These are phyloP conservation scores for Domatiomyces catenatus DNA, from an alignment of 2,329 filamentous ascomycete genomes.

Conservation along the genomic window DNA sequence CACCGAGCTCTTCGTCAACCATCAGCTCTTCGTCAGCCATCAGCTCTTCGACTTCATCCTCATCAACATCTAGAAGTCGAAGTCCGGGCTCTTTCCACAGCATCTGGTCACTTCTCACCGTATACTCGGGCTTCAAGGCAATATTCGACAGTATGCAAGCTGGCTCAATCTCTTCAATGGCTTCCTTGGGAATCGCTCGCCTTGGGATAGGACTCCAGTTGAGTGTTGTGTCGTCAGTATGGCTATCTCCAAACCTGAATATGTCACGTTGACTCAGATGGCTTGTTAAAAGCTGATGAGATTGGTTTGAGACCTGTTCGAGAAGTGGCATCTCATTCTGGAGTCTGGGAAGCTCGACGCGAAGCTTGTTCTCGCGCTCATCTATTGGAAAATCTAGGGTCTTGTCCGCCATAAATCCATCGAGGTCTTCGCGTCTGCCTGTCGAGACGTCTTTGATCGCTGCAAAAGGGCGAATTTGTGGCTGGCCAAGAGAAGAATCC, in stretches of 20 bases:
- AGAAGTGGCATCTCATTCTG: neutral
- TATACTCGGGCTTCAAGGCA: neutral
- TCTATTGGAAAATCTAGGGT: neutral
- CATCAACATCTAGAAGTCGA: conserved; percentile 7
- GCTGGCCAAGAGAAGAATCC: neutral
- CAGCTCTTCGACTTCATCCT: conserved; percentile 7
- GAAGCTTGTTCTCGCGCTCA: neutral
- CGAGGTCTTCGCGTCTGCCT: neutral
- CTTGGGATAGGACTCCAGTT: conserved; percentile 4
- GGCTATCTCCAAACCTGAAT: neutral
- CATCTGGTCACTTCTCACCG: conserved; percentile 12
- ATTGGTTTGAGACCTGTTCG: neutral
- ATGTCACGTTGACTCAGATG: neutral
- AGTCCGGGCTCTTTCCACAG: conserved; percentile 14
- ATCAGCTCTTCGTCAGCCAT: conserved; percentile 5
- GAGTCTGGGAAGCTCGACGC: neutral
- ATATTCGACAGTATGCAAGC: neutral
- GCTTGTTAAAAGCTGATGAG: conserved; percentile 1
- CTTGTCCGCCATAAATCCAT: neutral
- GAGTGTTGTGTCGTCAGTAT: neutral
- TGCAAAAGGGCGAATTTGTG: too few relatives aligned
- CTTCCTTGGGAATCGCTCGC: neutral
- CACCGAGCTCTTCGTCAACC: neutral
- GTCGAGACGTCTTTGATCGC: neutral
- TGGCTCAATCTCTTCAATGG: conserved; percentile 4